Conservation (phyloP, 2,329 filamentous ascomycete genomes). For the Cordyceps cateniannulata region DNA sequence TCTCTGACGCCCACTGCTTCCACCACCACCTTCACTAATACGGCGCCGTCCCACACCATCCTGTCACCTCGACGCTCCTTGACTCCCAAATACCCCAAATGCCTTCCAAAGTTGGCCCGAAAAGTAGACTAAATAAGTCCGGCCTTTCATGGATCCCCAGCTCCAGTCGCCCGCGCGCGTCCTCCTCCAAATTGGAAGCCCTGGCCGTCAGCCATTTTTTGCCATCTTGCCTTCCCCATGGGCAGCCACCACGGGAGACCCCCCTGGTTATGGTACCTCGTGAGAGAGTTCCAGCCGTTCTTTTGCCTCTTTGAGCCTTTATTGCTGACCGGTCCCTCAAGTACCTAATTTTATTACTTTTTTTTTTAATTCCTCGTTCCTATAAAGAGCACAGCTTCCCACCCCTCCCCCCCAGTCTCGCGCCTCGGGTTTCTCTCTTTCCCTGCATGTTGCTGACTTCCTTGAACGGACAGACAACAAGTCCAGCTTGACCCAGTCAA, state of each 20-base stretch:
- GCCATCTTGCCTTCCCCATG: not conserved
- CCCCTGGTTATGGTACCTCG: not conserved
- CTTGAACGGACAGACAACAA: not conserved
- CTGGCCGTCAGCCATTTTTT: not conserved
- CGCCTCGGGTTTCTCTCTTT: not conserved
- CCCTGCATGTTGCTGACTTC: not conserved
- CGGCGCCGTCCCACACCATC: not conserved
- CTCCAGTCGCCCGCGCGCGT: not conserved
- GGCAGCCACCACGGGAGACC: not conserved
- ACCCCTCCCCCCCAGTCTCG: not conserved
- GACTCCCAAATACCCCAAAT: not conserved
- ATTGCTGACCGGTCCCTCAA: not conserved
- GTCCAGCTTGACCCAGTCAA: not conserved
- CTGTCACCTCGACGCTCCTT: not conserved
- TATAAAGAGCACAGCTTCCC: constrained; percentile 4
- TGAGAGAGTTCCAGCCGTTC: not conserved
- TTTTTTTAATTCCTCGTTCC: not conserved
- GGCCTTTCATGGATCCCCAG: constrained; percentile 4
- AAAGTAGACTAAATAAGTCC: not conserved
- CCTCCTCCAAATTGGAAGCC: constrained; percentile 2
- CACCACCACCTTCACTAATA: not conserved
- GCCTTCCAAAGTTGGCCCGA: not conserved
- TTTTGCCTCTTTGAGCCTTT: not conserved
- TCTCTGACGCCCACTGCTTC: not conserved
- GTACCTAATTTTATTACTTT: not conserved